Base-by-base conservation (phyloP, 441 rosid species). In the Syzygium syzygioides region DNA sequence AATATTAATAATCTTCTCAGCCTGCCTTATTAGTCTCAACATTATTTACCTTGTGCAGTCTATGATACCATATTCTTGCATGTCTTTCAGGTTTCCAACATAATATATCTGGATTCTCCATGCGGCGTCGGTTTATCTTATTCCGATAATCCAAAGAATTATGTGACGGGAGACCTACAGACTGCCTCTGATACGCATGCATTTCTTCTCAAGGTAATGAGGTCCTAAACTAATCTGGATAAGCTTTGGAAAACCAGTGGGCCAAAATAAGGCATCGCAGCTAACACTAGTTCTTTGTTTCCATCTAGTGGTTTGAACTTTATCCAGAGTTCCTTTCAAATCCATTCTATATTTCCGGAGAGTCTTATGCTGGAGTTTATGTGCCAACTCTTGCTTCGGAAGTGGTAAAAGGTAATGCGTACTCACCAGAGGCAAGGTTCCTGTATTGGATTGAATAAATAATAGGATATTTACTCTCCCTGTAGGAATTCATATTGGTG, bases 331-430 rank as follows among this genome's bases (percentile, higher is more conserved):
- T 89, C 80, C 80, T 50, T 3, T 79, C 90, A 56, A 89, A 89
- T 52, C 80, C 90, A 53, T 89, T 89, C 86, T 86, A 89, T 86
- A 56, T 89, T 54, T 79, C 88, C 0, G 68, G 90, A 53, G 90
- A 89, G 62, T 89, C 90, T 26, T 89, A 89, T 62, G 90, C 88
- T 26, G 88, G 90, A 86, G 90, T 86, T 55, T 89, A 89, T 83
- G 90, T 86, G 59, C 90, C 90, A n/a, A 79, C 62, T 45, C 90
- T 89, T 26, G 88, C 90, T 79, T 68, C 80, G 17, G 56, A 80
- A 86, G 83, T 89, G 26, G 86, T 55, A 53, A 79, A 57, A 52
- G 88, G 90, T 89, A 79, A 28, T 14, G n/a, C 79, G 32, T 50
- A 53, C 59, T 41, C 32, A 76, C 55, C 4, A 37, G 4, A 55